Conservation (phyloP, 2,329 filamentous ascomycete species). For the Ophiostoma pallidulum region DNA sequence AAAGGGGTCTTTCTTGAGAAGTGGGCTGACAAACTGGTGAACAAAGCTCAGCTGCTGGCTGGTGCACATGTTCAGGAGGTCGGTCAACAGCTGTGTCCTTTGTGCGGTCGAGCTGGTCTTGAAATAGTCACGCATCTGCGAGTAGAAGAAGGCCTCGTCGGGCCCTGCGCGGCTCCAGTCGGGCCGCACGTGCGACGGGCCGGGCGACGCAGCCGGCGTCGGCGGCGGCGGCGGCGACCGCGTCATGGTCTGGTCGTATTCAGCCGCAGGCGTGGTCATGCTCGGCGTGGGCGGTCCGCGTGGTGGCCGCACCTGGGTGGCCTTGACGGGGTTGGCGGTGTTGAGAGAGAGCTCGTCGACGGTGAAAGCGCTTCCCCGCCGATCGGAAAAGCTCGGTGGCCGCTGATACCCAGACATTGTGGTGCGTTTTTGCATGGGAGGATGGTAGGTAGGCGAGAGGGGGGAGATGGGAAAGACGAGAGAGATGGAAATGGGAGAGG, state of each 20-base stretch:
- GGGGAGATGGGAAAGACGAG: constrained; percentile 25
- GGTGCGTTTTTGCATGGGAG: not conserved
- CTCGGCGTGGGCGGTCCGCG: constrained; percentile 56
- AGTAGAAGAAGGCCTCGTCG: constrained; percentile 72
- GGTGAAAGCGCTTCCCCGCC: constrained; percentile 47
- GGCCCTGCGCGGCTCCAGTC: constrained; percentile 72
- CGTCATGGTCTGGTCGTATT: constrained; percentile 52
- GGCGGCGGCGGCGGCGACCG: constrained; percentile 55
- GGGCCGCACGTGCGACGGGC: constrained; percentile 49
- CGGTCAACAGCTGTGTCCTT: constrained; percentile 72
- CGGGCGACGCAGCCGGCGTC: constrained; percentile 56
- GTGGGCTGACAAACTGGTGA: constrained; percentile 86
- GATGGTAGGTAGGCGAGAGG: not conserved
- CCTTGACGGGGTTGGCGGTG: constrained; percentile 34
- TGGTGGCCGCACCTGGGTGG: constrained; percentile 37
- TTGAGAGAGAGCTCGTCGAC: constrained; percentile 48
- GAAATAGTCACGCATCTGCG: constrained; percentile 73
- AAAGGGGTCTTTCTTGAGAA: constrained; percentile 94
- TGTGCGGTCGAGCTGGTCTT: constrained; percentile 65
- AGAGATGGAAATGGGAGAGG: not conserved
- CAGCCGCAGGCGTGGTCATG: constrained; percentile 53
- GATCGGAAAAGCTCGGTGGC: constrained; percentile 51
- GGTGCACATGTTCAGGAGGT: constrained; percentile 87
- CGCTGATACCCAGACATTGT: constrained; percentile 36
- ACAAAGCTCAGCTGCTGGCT: constrained; percentile 94